Evolutionary conservation across 1,284 basidiomycete species (phyloP).

Genomic region (Tilletia indica): DNA sequence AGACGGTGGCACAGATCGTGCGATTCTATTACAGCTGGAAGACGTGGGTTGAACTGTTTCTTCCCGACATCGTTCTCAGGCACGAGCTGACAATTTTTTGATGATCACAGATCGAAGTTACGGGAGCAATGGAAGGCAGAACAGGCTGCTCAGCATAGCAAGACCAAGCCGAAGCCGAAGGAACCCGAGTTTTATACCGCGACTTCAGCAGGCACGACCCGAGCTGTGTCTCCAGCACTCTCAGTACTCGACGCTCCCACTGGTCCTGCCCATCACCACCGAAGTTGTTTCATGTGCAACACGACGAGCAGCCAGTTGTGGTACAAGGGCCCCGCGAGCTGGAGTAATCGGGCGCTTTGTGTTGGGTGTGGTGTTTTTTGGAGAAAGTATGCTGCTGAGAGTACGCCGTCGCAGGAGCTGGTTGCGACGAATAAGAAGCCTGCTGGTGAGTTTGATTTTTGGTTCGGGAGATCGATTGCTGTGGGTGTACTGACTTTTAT

Average conservation of each 20-base stretch:
- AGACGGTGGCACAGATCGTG: slow-evolving; percentile 73
- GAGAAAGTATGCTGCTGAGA: slow-evolving; percentile 54
- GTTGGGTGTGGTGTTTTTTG: slow-evolving; percentile 52
- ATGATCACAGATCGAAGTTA: background rate
- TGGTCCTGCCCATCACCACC: background rate
- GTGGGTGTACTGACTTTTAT: background rate
- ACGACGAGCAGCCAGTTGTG: slow-evolving; percentile 40
- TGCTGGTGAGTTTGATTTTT: slow-evolving; percentile 10
- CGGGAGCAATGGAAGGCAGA: slow-evolving; percentile 11
- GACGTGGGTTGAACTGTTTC: slow-evolving; percentile 60
- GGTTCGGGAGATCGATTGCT: background rate
- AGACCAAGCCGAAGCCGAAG: slow-evolving; percentile 6
- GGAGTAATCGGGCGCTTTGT: slow-evolving; percentile 45
- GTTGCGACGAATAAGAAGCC: slow-evolving; percentile 39
- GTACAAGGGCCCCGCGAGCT: slow-evolving; percentile 48
- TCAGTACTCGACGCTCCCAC: slow-evolving; percentile 26
- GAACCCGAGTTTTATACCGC: slow-evolving; percentile 15
- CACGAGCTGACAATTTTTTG: too few relatives aligned
- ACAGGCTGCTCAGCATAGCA: slow-evolving; percentile 15
- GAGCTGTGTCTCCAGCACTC: slow-evolving; percentile 43
- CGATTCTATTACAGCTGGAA: slow-evolving; percentile 83
- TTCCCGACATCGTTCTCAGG: too few relatives aligned
- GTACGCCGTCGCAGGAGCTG: slow-evolving; percentile 32
- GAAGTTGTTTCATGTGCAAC: slow-evolving; percentile 47
- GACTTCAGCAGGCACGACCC: slow-evolving; percentile 21